These are phyloP conservation scores for Claviceps pazoutovae DNA, from an alignment of 2,329 filamentous ascomycete genomes.

Conservation along the genomic window DNA sequence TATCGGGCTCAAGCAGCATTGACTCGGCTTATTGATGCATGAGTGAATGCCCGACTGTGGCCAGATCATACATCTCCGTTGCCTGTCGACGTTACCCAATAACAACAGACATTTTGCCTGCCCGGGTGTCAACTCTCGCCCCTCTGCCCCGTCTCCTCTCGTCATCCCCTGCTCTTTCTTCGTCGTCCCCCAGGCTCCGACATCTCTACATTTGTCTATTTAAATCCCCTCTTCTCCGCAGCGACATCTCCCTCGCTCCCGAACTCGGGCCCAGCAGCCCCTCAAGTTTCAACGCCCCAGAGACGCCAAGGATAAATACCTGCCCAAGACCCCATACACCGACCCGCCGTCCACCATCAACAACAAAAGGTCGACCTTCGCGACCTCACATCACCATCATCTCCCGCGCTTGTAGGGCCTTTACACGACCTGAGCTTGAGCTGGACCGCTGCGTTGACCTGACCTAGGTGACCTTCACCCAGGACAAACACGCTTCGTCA, in stretches of 20 bases:
- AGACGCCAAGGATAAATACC: not conserved
- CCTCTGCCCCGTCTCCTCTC: not conserved
- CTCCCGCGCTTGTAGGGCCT: slow-evolving; percentile 1
- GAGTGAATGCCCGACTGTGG: too few species aligned
- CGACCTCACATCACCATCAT: not conserved
- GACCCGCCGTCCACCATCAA: not conserved
- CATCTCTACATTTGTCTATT: too few species aligned
- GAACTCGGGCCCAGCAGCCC: not conserved
- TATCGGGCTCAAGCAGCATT: too few species aligned
- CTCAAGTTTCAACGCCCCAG: not conserved
- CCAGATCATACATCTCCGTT: too few species aligned
- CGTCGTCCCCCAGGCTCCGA: too few species aligned
- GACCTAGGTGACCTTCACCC: slow-evolving; percentile 1
- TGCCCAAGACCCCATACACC: not conserved
- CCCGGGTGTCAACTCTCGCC: too few species aligned
- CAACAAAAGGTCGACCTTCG: not conserved
- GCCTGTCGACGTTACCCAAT: too few species aligned
- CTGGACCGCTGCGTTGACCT: slow-evolving; percentile 2
- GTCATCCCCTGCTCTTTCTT: not conserved
- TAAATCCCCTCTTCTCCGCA: slow-evolving; percentile 1
- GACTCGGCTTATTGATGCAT: too few species aligned
- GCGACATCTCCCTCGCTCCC: slow-evolving; percentile 5
- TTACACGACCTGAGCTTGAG: not conserved
- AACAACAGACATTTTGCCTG: too few species aligned
- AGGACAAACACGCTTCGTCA: not conserved